Conservation (phyloP, 345 rosid species). For the Angophora floribunda region DNA sequence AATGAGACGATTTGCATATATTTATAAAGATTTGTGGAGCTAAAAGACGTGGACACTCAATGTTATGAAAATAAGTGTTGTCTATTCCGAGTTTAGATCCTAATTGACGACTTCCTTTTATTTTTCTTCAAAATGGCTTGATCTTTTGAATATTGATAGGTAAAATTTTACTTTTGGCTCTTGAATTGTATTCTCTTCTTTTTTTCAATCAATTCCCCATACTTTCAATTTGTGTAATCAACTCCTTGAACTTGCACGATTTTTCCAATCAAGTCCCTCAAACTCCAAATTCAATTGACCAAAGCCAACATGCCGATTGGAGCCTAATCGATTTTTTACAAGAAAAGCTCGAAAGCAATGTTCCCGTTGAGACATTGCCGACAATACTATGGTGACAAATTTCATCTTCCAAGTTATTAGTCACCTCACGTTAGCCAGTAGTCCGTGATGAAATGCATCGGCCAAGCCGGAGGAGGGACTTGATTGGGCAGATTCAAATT, state of each 20-base stretch:
- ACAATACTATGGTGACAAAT: background rate
- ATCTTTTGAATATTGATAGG: background rate
- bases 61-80: no score
- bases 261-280: background rate
- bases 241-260: background rate
- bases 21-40: background rate
- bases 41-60: background rate
- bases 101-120: background rate
- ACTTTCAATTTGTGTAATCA: background rate
- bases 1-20: background rate
- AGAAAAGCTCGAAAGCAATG: background rate
- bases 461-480: background rate
- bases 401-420: background rate
- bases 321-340: background rate
- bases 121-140: background rate
- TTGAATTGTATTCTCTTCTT: background rate
- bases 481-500: background rate
- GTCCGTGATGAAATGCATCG: background rate
- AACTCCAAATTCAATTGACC: background rate
- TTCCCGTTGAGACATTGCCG: background rate
- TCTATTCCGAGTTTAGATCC: background rate
- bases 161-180: background rate
- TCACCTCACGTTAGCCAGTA: background rate
- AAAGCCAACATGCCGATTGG: background rate
- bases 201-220: background rate